phyloP scores from a whole-genome alignment of 345 rosid genomes.

The Gossypium sturtianum region DNA sequence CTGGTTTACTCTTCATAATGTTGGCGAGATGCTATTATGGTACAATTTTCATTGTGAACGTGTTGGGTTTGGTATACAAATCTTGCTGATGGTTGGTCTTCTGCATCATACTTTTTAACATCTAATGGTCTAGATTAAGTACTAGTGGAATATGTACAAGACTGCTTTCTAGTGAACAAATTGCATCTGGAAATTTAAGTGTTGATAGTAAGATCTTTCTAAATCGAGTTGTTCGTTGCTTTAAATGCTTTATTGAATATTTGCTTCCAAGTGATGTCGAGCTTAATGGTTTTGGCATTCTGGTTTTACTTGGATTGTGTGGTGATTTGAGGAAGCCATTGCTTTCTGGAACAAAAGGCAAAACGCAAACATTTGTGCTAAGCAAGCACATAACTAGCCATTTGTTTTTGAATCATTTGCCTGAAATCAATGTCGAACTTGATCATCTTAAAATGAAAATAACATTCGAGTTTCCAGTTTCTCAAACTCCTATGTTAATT shows the following conservation, averaged over 20 bases:
- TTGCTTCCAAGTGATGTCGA: not conserved
- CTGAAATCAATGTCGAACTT: not conserved
- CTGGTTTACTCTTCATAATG: not conserved
- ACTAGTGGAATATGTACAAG: conserved; percentile 7
- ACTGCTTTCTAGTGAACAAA: not conserved
- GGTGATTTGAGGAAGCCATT: not conserved
- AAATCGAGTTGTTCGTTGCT: not conserved
- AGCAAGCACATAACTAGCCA: not conserved
- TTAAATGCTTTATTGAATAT: not conserved
- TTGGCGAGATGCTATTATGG: conserved; percentile 10
- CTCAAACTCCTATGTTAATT: not conserved
- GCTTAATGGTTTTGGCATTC: not conserved
- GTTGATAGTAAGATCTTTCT: conserved; percentile 14
- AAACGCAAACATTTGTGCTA: not conserved
- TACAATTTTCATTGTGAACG: not conserved
- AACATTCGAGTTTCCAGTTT: not conserved
- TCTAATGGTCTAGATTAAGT: conserved; percentile 1
- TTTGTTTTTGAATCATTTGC: not conserved
- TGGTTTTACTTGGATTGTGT: not conserved
- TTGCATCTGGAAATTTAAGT: conserved; percentile 7
- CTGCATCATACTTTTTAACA: not conserved
- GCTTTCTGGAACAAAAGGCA: not conserved
- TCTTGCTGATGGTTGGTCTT: not conserved
- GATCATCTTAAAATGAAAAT: not conserved
- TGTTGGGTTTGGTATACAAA: conserved; percentile 12